Base-by-base conservation (phyloP, 2,329 filamentous ascomycete species). In the Aspergillus pseudoglaucus region DNA sequence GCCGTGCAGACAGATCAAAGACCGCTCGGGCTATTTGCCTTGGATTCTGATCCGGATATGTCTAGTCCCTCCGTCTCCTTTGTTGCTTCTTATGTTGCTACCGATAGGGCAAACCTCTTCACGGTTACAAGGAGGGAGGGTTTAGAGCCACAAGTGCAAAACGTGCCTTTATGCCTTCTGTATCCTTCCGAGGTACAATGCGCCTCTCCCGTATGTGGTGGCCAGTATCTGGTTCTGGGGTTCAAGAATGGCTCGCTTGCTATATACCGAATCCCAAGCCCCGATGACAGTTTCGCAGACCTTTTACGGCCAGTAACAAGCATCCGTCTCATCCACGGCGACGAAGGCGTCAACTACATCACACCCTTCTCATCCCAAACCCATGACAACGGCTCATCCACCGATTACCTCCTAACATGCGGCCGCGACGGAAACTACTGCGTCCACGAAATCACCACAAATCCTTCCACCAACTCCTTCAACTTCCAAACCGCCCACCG, bases 381-480 rank as follows among this genome's bases (percentile, higher is more conserved):
- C n/a, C 25, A 51, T 10, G 42, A 46, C 6, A 33, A 52, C 14
- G 54, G n/a, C 46, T 51, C 52, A 10, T 56, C 44, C 51, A 42
- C 49, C 46, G 55, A 46, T 59, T 68, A 17, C 48, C 75, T 95
- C 38, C 67, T 91, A 12, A 84, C 85, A 0, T 88, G 86, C 3
- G 85, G 85, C 35, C 81, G 90, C 46, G 87, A 95, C 63, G 88
- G 89, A 2, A 81, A 76, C 44, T 90, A 85, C 57, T 80, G 85
- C 35, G 81, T 91, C 43, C 88, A 81, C 32, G 46, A 73, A 5
- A 50, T 72, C 38, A 44, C 57, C 12, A 23, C 47, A 39, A 9
- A 42, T 10, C 42, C 50, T 25, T 18, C 50, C 22, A 23, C 46
- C 27, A 41, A 76, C 59, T 65, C 62, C 32, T 45, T 63, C 2